Conservation (phyloP, 2,329 filamentous ascomycete genomes). For the Talaromyces islandicus region DNA sequence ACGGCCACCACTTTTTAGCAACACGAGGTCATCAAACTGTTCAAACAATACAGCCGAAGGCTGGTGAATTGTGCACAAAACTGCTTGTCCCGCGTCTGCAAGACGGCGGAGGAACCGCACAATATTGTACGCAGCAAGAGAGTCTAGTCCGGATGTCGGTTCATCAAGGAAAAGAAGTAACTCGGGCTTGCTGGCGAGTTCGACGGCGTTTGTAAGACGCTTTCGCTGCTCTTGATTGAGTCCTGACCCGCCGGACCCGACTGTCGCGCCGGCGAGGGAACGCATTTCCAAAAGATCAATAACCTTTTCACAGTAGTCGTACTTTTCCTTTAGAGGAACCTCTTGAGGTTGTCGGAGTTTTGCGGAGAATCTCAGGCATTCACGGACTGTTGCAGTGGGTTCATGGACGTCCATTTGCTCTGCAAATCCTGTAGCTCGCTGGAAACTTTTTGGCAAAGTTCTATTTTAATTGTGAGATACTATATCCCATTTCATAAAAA, state of each 20-base stretch:
- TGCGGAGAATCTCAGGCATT: constrained; percentile 61
- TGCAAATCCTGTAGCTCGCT: constrained; percentile 49
- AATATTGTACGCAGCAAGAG: constrained; percentile 62
- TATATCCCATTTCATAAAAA: not conserved
- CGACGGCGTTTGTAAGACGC: constrained; percentile 59
- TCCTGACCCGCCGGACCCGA: constrained; percentile 55
- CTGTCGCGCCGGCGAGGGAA: constrained; percentile 59
- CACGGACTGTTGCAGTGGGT: constrained; percentile 59
- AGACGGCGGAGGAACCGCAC: constrained; percentile 57
- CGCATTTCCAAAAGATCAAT: constrained; percentile 65
- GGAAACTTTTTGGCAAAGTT: constrained; percentile 43
- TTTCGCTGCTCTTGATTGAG: constrained; percentile 63
- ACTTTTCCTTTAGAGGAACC: constrained; percentile 55
- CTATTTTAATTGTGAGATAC: constrained; percentile 18
- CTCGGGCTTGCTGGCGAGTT: constrained; percentile 57
- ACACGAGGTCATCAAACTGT: constrained; percentile 75
- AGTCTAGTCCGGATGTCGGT: constrained; percentile 61
- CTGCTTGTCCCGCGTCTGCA: constrained; percentile 73
- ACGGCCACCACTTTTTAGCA: constrained; percentile 70
- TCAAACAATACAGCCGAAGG: constrained; percentile 82
- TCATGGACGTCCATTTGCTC: constrained; percentile 65
- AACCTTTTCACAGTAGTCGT: constrained; percentile 62
- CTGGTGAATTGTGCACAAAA: constrained; percentile 88
- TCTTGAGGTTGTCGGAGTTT: constrained; percentile 57
- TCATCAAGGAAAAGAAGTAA: constrained; percentile 59